phyloP scores from a whole-genome alignment of 345 rosid genomes.

The Corchorus capsularis region DNA sequence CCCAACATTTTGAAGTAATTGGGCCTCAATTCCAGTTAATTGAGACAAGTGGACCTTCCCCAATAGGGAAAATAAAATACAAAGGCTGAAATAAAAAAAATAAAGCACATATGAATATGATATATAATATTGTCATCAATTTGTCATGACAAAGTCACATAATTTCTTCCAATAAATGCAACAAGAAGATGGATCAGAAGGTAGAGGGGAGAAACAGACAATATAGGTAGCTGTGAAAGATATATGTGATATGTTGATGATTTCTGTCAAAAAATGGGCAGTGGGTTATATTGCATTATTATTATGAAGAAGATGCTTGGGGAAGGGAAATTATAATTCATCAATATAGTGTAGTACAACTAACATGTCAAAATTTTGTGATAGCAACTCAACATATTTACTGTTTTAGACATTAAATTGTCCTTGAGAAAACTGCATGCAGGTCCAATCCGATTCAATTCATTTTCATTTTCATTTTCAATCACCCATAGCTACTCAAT shows the following conservation, averaged over 20 bases:
- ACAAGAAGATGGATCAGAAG: not conserved
- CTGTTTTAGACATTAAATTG: slow-evolving; percentile 2
- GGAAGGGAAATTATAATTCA: not conserved
- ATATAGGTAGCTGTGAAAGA: not conserved
- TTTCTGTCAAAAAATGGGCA: slow-evolving; percentile 5
- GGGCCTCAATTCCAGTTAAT: too few species aligned
- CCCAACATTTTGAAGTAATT: too few species aligned
- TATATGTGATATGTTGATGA: not conserved
- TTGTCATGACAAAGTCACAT: not conserved
- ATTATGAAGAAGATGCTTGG: not conserved
- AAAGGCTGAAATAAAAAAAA: too few species aligned
- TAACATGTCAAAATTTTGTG: not conserved
- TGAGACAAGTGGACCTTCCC: too few species aligned
- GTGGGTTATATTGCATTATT: slow-evolving; percentile 1
- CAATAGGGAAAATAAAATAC: too few species aligned
- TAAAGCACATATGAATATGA: not conserved
- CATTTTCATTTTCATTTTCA: not conserved
- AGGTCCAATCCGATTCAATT: not conserved
- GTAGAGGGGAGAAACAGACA: not conserved
- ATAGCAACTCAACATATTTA: slow-evolving; percentile 11
- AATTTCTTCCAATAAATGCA: not conserved
- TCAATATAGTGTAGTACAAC: not conserved
- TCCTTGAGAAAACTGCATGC: slow-evolving; percentile 9
- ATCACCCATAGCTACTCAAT: not conserved
- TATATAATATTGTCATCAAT: not conserved